These are phyloP conservation scores for Gardenia jasminoides DNA, from an alignment of 257 asterid genomes.

Conservation along the genomic window DNA sequence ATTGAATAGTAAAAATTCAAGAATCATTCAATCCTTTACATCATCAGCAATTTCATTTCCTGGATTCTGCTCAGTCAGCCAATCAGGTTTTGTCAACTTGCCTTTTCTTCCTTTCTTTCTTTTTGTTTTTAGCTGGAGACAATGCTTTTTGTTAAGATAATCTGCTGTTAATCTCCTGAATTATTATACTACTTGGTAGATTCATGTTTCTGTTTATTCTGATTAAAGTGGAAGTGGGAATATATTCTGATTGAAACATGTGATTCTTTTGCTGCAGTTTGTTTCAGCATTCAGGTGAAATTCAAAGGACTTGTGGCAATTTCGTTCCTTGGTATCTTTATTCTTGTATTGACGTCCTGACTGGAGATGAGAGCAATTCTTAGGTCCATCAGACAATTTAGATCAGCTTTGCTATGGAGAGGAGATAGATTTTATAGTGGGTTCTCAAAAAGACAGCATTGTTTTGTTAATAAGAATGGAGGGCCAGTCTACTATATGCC, in stretches of 20 bases:
- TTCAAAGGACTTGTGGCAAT: constrained; percentile 7
- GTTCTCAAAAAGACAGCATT: constrained; percentile 26
- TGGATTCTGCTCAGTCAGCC: too few relatives aligned
- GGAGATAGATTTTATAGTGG: constrained; percentile 28
- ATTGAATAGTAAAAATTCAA: too few relatives aligned
- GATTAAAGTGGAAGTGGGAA: constrained; percentile 17
- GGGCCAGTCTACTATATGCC: constrained; percentile 32
- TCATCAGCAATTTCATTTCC: too few relatives aligned
- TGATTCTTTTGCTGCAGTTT: constrained; percentile 7
- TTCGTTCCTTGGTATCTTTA: too few relatives aligned
- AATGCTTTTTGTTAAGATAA: background rate
- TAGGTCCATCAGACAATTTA: constrained; percentile 48
- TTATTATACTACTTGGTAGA: background rate
- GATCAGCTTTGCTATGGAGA: constrained; percentile 34
- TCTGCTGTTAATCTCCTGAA: background rate
- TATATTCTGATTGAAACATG: constrained; percentile 18
- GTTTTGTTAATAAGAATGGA: constrained; percentile 28
- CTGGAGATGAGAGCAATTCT: constrained; percentile 51
- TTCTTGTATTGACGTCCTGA: background rate
- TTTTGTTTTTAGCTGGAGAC: background rate
- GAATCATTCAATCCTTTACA: too few relatives aligned
- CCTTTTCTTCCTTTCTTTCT: too few relatives aligned
- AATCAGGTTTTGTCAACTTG: too few relatives aligned
- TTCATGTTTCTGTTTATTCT: background rate
- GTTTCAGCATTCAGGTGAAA: constrained; percentile 22